These are phyloP conservation scores for Helminthosporium solani DNA, from an alignment of 2,329 filamentous ascomycete genomes.

Conservation along the genomic window DNA sequence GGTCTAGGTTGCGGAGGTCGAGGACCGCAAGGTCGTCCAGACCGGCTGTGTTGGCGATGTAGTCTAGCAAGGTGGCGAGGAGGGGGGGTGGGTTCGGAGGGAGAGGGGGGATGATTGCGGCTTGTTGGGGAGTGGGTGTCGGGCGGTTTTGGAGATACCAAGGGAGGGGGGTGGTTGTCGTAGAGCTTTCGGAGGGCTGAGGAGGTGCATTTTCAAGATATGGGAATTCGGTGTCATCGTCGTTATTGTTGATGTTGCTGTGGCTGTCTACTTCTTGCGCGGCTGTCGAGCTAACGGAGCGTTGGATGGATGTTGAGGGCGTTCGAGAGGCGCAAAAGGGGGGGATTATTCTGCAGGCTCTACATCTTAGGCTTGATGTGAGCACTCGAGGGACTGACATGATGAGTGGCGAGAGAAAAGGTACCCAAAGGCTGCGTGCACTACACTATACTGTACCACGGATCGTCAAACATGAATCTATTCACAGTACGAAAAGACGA, in stretches of 20 bases:
- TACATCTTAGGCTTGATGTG: slow-evolving; percentile 26
- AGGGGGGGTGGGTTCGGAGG: slow-evolving; percentile 71
- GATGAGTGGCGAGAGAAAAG: slow-evolving; percentile 2
- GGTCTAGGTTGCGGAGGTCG: slow-evolving; percentile 81
- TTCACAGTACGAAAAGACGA: too few relatives aligned
- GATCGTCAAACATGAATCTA: too few relatives aligned
- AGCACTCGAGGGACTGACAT: slow-evolving; percentile 28
- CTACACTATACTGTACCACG: too few relatives aligned
- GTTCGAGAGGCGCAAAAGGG: slow-evolving; percentile 8
- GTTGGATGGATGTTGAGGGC: slow-evolving; percentile 10
- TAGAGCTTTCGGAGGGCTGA: not conserved
- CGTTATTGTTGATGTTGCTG: not conserved
- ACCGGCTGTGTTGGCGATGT: slow-evolving; percentile 80
- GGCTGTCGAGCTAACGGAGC: slow-evolving; percentile 24
- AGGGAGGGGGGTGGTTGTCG: slow-evolving; percentile 49
- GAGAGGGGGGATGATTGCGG: slow-evolving; percentile 61
- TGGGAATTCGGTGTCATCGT: not conserved
- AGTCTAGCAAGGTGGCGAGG: slow-evolving; percentile 70
- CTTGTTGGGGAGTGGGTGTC: slow-evolving; percentile 46
- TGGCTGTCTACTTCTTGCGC: slow-evolving; percentile 10
- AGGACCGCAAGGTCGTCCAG: slow-evolving; percentile 78
- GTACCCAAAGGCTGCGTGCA: too few relatives aligned
- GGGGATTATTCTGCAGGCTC: slow-evolving; percentile 18
- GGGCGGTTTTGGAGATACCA: slow-evolving; percentile 76
- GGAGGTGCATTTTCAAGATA: too few relatives aligned